A percentile compares a stretch with the other conserved stretches of the same genome.
Evolutionary conservation across 768 basidiomycete genomes (phyloP).

Genomic region (Tylopilus cervinicoccineus): DNA sequence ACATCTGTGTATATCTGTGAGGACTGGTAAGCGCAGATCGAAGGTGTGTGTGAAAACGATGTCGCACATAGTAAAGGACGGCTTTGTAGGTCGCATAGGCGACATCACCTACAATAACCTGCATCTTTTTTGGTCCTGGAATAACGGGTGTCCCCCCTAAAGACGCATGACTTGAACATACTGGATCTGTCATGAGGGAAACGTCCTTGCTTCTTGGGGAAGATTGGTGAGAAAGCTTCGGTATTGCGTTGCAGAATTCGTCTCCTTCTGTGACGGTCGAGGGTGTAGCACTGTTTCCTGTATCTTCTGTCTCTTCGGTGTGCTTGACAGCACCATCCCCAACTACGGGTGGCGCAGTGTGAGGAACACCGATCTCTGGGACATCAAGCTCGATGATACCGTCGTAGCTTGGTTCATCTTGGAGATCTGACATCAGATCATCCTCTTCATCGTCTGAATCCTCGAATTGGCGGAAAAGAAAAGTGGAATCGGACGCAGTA

Average conservation of each 20-base stretch:
- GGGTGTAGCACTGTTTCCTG: background rate
- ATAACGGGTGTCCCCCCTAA: slow-evolving; percentile 5
- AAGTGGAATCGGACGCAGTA: slow-evolving; percentile 49
- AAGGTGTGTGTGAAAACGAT: background rate
- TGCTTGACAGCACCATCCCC: slow-evolving; percentile 7
- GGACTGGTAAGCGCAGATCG: slow-evolving; percentile 2
- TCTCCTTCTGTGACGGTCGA: slow-evolving; percentile 4
- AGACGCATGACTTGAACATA: background rate
- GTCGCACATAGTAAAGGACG: slow-evolving; percentile 71
- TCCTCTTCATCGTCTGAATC: slow-evolving; percentile 56
- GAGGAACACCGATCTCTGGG: slow-evolving; percentile 6
- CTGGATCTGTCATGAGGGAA: slow-evolving; percentile 16
- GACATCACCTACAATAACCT: slow-evolving; percentile 52
- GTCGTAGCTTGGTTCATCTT: slow-evolving; percentile 32
- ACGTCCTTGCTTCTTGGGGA: slow-evolving; percentile 32
- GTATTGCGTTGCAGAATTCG: slow-evolving; percentile 27
- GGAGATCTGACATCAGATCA: slow-evolving; percentile 34
- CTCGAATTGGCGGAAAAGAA: slow-evolving; percentile 33
- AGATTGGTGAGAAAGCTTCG: slow-evolving; percentile 38
- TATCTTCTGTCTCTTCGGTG: background rate
- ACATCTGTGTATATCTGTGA: slow-evolving; percentile 78
- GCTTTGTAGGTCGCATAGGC: slow-evolving; percentile 63
- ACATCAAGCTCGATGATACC: slow-evolving; percentile 22
- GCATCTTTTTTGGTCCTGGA: slow-evolving; percentile 48
- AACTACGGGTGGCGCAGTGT: background rate